Base-by-base conservation (phyloP, 805 yeast species). In the Lipomyces orientalis region DNA sequence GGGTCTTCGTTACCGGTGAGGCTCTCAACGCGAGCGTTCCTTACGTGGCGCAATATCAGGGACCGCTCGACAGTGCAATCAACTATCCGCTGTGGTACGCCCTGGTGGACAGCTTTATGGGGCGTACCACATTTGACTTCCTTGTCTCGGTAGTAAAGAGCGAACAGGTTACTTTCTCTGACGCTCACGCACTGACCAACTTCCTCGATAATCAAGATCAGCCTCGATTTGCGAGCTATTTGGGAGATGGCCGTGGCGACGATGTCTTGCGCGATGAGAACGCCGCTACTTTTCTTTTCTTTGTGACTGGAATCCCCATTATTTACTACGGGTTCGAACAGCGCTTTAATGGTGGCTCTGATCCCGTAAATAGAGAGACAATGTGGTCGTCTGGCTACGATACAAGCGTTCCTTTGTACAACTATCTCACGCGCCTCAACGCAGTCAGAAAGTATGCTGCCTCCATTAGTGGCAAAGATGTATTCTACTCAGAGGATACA, bases 251-350 rank as follows among this genome's bases (percentile, higher is more conserved):
- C 6, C 16, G 14, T 2, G 46, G 46, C n/a, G 33, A 22, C 29
- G 67, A 59, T 37, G 58, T 46, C n/a, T 14, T 46, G 14, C 46
- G 35, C 12, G 43, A 35, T n/a, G 37, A 57, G 60, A 49, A 39
- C 19, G 65, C 60, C 4, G 43, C 49, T 10, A 35, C 66, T 7
- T 22, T 64, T 25, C 12, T 64, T 5, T 64, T 54, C 57, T 12
- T 51, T 12, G 55, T 51, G 14, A 51, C 58, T 19, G 67, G 67
- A 9, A 64, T 64, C 31, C 67, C 67, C 12, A 33, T 61, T 51
- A 34, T 64, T 55, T 64, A 61, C 54, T 64, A 64, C 54, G 67
- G 67, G 7, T 56, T 43, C n/a, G 67, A 64, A 39, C 67, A 64
- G 51, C 54, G 54, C 8, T 60, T 64, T 46, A 25, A 61, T 52